Conservation (phyloP, 495 filamentous ascomycete species). For the Xylaria intraflava region DNA sequence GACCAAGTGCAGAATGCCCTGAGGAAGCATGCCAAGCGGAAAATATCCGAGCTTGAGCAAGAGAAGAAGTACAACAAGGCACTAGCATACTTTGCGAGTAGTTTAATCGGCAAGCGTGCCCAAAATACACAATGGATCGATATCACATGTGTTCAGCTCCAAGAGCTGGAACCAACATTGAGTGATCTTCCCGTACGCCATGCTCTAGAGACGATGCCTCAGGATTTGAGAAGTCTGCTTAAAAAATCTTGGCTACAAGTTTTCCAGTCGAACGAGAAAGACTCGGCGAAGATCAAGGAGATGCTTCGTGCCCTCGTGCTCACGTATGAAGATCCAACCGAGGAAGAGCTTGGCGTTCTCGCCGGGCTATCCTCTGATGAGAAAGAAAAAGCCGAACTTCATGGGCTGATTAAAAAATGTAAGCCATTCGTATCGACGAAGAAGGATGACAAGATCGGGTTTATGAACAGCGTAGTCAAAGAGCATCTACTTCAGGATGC, state of each 20-base stretch:
- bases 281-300: slow-evolving; percentile 30
- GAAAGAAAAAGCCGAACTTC: slow-evolving; percentile 24
- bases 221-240: slow-evolving; percentile 27
- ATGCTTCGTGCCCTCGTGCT: slow-evolving; percentile 31
- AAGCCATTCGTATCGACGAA: slow-evolving; percentile 25
- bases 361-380: slow-evolving; percentile 21
- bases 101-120: slow-evolving; percentile 27
- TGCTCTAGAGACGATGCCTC: slow-evolving; percentile 27
- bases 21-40: slow-evolving; percentile 23
- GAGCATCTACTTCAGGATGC: slow-evolving; percentile 26
- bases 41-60: slow-evolving; percentile 18
- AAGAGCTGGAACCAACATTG: slow-evolving; percentile 21
- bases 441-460: slow-evolving; percentile 18
- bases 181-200: slow-evolving; percentile 26
- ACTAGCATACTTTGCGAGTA: slow-evolving; percentile 30
- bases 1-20: slow-evolving; percentile 25
- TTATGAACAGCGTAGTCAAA: slow-evolving; percentile 30
- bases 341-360: slow-evolving; percentile 26
- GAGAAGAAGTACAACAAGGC: slow-evolving; percentile 32
- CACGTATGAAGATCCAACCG: slow-evolving; percentile 31
- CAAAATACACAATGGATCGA: slow-evolving; percentile 35
- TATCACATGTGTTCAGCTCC: slow-evolving; percentile 28
- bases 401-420: slow-evolving; percentile 25
- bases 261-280: slow-evolving; percentile 32
- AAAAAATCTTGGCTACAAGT: slow-evolving; percentile 28